A percentile compares a stretch with the other conserved stretches of the same genome.
phyloP scores from a whole-genome alignment of 129 eudicot genomes.

The Calendula officinalis region DNA sequence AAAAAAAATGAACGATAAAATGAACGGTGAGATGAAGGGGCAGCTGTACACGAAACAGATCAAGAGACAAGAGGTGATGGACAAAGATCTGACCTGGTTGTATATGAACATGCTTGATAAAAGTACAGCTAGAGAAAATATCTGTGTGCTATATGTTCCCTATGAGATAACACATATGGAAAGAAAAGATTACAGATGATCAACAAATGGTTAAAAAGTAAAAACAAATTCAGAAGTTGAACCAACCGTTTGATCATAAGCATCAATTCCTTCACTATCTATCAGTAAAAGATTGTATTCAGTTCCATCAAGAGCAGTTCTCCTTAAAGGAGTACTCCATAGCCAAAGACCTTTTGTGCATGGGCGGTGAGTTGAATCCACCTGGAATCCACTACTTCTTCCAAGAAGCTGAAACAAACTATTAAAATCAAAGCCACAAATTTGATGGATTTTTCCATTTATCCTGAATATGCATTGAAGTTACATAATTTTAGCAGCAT shows the following conservation, averaged over 20 bases:
- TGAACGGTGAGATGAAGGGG: slow-evolving; percentile 18
- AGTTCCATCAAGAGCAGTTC: slow-evolving; percentile 98
- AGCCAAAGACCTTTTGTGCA: slow-evolving; percentile 99
- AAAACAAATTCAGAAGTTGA: slow-evolving; percentile 6
- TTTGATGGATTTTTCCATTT: slow-evolving; percentile 3
- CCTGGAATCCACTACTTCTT: slow-evolving; percentile 95
- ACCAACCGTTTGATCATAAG: slow-evolving; percentile 97
- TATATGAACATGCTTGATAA: slow-evolving; percentile 97
- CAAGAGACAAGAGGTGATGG: neutral
- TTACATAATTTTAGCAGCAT: slow-evolving; percentile 14
- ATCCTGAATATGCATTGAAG: neutral
- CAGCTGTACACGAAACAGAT: slow-evolving; percentile 7
- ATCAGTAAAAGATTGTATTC: slow-evolving; percentile 86
- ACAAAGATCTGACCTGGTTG: slow-evolving; percentile 62
- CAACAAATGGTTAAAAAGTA: neutral
- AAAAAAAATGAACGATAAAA: slow-evolving; percentile 15
- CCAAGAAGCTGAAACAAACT: slow-evolving; percentile 72
- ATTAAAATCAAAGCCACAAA: slow-evolving; percentile 11
- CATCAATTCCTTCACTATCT: slow-evolving; percentile 98
- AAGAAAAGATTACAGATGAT: slow-evolving; percentile 3
- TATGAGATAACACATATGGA: slow-evolving; percentile 27
- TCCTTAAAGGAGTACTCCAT: slow-evolving; percentile 95
- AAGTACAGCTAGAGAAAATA: slow-evolving; percentile 94
- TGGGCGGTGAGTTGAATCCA: slow-evolving; percentile 94
- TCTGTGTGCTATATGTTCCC: slow-evolving; percentile 99